Base-by-base conservation (phyloP, 176 grass and related monocot species). In the Secale cereale region DNA sequence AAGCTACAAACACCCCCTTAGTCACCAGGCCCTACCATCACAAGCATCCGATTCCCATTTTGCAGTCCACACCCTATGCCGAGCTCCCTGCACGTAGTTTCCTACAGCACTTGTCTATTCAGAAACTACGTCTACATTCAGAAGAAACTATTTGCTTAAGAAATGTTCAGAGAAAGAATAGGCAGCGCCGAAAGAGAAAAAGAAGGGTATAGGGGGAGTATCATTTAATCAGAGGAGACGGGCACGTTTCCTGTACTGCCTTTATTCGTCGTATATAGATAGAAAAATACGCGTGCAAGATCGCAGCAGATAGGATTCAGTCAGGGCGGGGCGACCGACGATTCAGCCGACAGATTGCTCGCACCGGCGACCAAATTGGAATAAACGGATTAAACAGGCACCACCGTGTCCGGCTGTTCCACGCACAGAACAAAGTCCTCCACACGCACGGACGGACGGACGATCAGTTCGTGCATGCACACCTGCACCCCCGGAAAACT, bases 51-150 rank as follows among this genome's bases (percentile, higher is more conserved):
- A 74, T 74, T 67, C 40, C 52, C 68, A 50, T 25, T 50, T 15
- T 26, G 62, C 62, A 57, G 20, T 26, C 7, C 52, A 65, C 64
- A 63, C 36, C 35, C 59, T 29, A 3, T 23, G 19, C 65, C 68
- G 43, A 73, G 65, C 74, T 78, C 79, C 73, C 39, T 8, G 79
- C 88, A 83, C 88, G 79, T 86, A 81, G 77, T 28, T 85, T 89
- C 82, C 59, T 59, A 27, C 23, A 27, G 6, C 45, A 71, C 39
- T 85, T 69, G 12, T 81, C 50, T 78, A 65, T 29, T 29, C 36
- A 35, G 33, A 35, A 35, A 35, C 33, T n/a, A n/a, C 32, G 32
- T 37, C 30, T 39, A 63, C 45, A 46, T 65, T 80, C 39, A 79
- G 76, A 80, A 6, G 2, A 65, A 81, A 17, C 71, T 48, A 4